Base-by-base conservation (phyloP, 1,284 basidiomycete species). In the Ustilago curta region DNA sequence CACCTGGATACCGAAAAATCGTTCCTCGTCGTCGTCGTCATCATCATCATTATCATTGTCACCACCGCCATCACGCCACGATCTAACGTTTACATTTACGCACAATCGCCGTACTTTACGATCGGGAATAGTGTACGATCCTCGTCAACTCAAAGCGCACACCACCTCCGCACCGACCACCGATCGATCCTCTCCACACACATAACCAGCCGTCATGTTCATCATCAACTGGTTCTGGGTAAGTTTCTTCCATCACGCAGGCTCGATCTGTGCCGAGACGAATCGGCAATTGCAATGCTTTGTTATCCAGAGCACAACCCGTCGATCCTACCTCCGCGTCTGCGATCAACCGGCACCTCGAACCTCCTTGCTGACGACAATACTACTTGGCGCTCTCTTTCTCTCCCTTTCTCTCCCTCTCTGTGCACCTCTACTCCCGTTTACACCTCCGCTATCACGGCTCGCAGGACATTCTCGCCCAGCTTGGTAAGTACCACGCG, bases 171-270 rank as follows among this genome's bases (percentile, higher is more conserved):
- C 52, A 23, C 44, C 47, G n/a, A 35, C 53, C n/a, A 12, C 27
- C 27, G 11, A 25, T 39, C 39, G n/a, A 42, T 23, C 25, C 23
- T 29, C 53, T 29, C 53, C 31, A 23, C 49, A 31, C 54, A 39
- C 39, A 54, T 32, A 57, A 11, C 19, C n/a, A 43, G 27, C 60
- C 67, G 55, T 37, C 44, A 84, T 84, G 83, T 84, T 80, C 68
- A 83, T 84, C 65, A 73, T 84, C 69, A 83, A 83, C 74, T 84
- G 83, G 83, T 82, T 84, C 70, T 83, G 82, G 83, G 82, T 84
- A 75, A 44, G 82, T 79, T 45, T 47, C 31, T 5, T 16, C 31
- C 12, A 42, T 3, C 25, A n/a, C 45, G 31, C 23, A 39, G 32
- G 19, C 32, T 25, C 35, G 32, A 25, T 40, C 9, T 3, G 4